phyloP scores from a whole-genome alignment of 306 rosid genomes.

The Lagenaria siceraria region DNA sequence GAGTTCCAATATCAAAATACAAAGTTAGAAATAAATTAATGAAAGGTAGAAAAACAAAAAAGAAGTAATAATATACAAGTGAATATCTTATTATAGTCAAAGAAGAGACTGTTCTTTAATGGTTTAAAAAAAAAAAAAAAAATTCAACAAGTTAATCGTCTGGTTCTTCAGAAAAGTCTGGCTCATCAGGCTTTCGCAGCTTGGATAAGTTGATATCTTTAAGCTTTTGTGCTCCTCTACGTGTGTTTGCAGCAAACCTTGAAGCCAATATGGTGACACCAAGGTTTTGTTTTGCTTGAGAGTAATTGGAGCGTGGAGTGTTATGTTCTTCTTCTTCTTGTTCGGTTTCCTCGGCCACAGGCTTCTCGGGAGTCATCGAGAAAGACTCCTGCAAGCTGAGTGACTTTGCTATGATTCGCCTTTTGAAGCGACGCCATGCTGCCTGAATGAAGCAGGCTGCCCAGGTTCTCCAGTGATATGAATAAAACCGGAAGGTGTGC shows the following conservation, averaged over 20 bases:
- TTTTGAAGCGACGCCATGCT: constrained; percentile 72
- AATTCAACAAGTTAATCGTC: constrained; percentile 20
- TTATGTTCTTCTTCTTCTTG: constrained; percentile 8
- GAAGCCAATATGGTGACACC: constrained; percentile 72
- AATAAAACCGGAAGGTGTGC: constrained; percentile 85
- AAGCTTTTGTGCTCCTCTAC: constrained; percentile 58
- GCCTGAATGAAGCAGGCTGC: constrained; percentile 85
- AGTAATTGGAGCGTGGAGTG: constrained; percentile 18
- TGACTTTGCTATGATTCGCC: constrained; percentile 35
- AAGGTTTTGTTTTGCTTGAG: constrained; percentile 48
- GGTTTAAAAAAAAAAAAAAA: too few species aligned
- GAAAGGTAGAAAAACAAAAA: neutral
- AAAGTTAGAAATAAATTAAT: neutral
- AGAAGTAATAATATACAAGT: neutral
- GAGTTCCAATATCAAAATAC: neutral
- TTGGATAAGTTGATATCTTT: constrained; percentile 48
- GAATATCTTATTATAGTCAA: neutral
- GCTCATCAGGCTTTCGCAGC: constrained; percentile 87
- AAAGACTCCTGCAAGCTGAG: constrained; percentile 46
- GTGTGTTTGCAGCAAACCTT: constrained; percentile 63
- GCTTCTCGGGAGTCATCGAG: constrained; percentile 21
- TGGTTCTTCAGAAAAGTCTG: constrained; percentile 63
- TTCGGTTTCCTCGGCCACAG: constrained; percentile 15
- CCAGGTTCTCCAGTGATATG: constrained; percentile 96
- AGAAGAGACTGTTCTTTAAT: neutral